Conservation (phyloP, 305 asterid species). For the Fraxinus velutina region DNA sequence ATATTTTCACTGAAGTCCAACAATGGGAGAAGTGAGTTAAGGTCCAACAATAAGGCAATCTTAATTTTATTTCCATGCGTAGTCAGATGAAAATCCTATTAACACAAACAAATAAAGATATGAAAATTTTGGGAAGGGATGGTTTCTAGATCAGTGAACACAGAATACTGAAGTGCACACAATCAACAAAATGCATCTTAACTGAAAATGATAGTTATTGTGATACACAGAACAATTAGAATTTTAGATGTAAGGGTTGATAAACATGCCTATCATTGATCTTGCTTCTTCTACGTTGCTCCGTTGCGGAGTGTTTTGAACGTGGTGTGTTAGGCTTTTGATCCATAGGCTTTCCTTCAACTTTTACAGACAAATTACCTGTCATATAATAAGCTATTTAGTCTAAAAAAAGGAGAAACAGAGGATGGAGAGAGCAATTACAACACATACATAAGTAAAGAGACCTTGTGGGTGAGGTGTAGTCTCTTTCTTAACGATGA, state of each 20-base stretch:
- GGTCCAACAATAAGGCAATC: background rate
- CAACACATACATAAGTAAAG: constrained; percentile 10
- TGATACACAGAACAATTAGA: constrained; percentile 2
- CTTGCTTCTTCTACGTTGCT: constrained; percentile 98
- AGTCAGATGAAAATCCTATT: background rate
- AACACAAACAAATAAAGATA: background rate
- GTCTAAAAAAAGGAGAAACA: constrained; percentile 10
- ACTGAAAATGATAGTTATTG: background rate
- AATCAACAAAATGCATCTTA: background rate
- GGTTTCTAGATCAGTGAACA: background rate
- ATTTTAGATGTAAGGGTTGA: background rate
- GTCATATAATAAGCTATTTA: constrained; percentile 21
- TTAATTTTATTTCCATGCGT: background rate
- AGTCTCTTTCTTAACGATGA: constrained; percentile 62
- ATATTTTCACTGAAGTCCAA: background rate
- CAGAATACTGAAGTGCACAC: background rate
- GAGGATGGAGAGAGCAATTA: background rate
- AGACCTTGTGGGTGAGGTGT: constrained; percentile 63
- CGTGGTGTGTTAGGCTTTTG: constrained; percentile 93
- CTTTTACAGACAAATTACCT: constrained; percentile 62
- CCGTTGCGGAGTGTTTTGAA: constrained; percentile 98
- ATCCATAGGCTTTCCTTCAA: constrained; percentile 56
- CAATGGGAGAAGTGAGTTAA: background rate
- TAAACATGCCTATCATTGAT: constrained; percentile 87
- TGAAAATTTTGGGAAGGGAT: background rate